These are phyloP conservation scores for Leptodermis oblonga DNA, from an alignment of 257 asterid species.

Conservation along the genomic window DNA sequence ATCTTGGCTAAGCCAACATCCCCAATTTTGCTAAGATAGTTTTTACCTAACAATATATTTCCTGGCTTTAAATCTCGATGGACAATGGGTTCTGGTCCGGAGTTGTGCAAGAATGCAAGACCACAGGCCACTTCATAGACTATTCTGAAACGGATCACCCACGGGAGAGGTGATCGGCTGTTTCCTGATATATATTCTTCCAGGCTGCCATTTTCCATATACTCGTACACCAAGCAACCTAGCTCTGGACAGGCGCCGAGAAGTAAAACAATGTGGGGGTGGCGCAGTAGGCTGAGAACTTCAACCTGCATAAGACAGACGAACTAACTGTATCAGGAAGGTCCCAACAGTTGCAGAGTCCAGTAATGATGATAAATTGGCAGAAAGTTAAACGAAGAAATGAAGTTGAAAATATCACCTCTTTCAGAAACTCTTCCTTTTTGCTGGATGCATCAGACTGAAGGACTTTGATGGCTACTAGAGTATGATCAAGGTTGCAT, in stretches of 20 bases:
- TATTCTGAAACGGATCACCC: conserved; percentile 71
- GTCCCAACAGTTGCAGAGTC: neutral
- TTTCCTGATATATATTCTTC: conserved; percentile 52
- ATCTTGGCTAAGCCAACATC: conserved; percentile 87
- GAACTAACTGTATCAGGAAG: neutral
- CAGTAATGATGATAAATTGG: neutral
- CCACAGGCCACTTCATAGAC: conserved; percentile 86
- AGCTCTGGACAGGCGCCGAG: conserved; percentile 90
- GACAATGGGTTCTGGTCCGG: conserved; percentile 73
- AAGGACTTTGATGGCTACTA: conserved; percentile 76
- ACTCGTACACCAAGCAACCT: conserved; percentile 76
- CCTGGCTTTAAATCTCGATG: conserved; percentile 94
- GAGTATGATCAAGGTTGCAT: conserved; percentile 69
- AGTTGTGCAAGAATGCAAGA: conserved; percentile 76
- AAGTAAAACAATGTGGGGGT: conserved; percentile 68
- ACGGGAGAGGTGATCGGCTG: conserved; percentile 52
- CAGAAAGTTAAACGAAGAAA: neutral
- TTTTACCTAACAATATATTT: conserved; percentile 66
- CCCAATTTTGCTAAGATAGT: conserved; percentile 65
- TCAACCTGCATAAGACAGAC: conserved; percentile 56
- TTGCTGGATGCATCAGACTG: conserved; percentile 48
- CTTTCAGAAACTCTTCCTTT: conserved; percentile 75
- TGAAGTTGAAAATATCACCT: conserved; percentile 45
- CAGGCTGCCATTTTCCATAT: conserved; percentile 79
- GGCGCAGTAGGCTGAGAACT: conserved; percentile 75